Conservation (phyloP, 2,329 filamentous ascomycete species). For the Sporothrix globosa region DNA sequence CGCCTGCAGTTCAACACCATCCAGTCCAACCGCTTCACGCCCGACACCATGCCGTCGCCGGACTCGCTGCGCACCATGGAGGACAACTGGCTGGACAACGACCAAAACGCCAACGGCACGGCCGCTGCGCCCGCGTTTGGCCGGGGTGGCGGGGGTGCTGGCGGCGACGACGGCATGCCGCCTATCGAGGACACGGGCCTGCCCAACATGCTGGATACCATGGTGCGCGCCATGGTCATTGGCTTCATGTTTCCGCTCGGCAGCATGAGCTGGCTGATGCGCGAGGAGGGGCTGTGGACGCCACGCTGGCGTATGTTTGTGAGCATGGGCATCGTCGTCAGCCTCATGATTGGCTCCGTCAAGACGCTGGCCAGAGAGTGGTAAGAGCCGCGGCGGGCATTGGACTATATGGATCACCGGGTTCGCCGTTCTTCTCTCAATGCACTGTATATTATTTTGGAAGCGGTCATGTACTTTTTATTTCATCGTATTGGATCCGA, state of each 20-base stretch:
- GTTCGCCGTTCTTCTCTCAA: too few relatives aligned
- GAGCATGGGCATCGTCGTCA: constrained; percentile 79
- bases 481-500: too few relatives aligned
- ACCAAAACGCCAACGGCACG: constrained; percentile 46
- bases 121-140: constrained; percentile 41
- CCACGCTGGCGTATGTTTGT: constrained; percentile 85
- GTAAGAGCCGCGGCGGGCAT: constrained; percentile 4
- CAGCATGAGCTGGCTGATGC: constrained; percentile 79
- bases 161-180: constrained; percentile 40
- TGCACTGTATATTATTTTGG: too few relatives aligned
- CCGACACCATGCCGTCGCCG: constrained; percentile 84
- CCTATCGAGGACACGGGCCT: constrained; percentile 54
- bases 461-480: too few relatives aligned
- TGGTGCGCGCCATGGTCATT: constrained; percentile 84
- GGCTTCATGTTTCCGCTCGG: constrained; percentile 96
- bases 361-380: constrained; percentile 49
- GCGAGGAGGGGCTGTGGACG: constrained; percentile 86
- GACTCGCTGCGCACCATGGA: constrained; percentile 76
- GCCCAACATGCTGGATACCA: constrained; percentile 72
- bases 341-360: constrained; percentile 74
- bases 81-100: constrained; percentile 86
- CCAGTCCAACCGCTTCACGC: constrained; percentile 78
- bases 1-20: constrained; percentile 87
- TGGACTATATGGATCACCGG: too few relatives aligned
- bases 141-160: constrained; percentile 47